Evolutionary conservation across 345 rosid species (phyloP), one percentile per base, ranked within the genome.

Genomic region (Boechera retrofracta): DNA sequence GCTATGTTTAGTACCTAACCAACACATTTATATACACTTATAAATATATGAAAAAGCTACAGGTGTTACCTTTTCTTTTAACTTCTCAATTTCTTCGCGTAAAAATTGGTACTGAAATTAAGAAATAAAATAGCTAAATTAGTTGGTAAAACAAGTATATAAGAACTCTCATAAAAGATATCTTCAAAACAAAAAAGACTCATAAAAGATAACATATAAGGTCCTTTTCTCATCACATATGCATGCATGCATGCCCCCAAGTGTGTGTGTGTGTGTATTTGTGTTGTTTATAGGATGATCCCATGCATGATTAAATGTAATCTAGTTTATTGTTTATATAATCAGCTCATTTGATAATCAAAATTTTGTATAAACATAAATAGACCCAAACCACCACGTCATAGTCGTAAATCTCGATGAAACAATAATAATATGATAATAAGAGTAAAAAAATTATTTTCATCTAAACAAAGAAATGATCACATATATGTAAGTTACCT

Each of bases 51-150:
- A 51, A 76, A 21, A 70, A 26, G 35, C 35, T 35, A 55, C 33
- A 64, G 11, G 59, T 29, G 26, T 74, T 85, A 94, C 98, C 95
- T 84, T 86, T 65, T 78, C 83, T 61, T 78, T 89, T 33, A 92
- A 83, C 80, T 79, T 86, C 81, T 87, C 90, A 31, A 92, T 86
- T 67, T 84, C 87, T 69, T 88, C 94, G 28, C 60, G 79, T 6
- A 88, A 70, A 21, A 94, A 71, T 59, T 86, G 87, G 52, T 54
- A 83, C 97, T 94, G 97, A 62, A 76, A 8, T 35, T 36, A 28
- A 45, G 33, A 57, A 48, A 65, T 10, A 32, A 31, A 35, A 33
- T 6, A 39, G 69, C 2, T 59, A 16, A 53, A 53, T 41, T 6
- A 57, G 21, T n/a, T 10, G 12, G 2, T 67, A 0, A 66, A 75